Percentiles rank a stretch among this genome's conserved stretches.
Evolutionary conservation across 2,329 filamentous ascomycete species (phyloP).

Genomic region (Cladosporium phlei): DNA sequence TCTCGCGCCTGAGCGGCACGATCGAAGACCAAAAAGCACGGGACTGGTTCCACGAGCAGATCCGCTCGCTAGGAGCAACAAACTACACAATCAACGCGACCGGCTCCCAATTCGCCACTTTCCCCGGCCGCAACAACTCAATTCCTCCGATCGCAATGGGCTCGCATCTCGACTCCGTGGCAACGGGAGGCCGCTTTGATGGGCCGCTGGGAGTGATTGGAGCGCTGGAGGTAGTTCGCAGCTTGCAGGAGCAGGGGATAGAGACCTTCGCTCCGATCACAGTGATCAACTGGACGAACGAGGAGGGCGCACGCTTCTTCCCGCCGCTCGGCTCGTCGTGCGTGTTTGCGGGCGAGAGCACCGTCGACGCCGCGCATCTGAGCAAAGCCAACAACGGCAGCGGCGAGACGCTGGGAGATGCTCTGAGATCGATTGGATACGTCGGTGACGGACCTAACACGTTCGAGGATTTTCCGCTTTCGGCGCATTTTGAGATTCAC

Average conservation of each 20-base stretch:
- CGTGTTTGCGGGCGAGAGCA: conserved; percentile 23
- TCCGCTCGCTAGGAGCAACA: conserved; percentile 20
- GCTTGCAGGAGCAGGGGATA: conserved; percentile 31
- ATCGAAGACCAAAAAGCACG: conserved; percentile 23
- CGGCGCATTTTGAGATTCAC: conserved; percentile 27
- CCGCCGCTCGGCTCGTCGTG: conserved; percentile 18
- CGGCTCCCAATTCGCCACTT: conserved; percentile 25
- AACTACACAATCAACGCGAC: conserved; percentile 26
- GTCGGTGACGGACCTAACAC: conserved; percentile 26
- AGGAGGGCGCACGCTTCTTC: conserved; percentile 24
- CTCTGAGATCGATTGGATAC: conserved; percentile 31
- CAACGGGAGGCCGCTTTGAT: conserved; percentile 21
- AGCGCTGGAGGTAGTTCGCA: conserved; percentile 19
- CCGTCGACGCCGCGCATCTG: conserved; percentile 27
- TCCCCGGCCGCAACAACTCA: conserved; percentile 19
- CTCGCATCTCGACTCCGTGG: conserved; percentile 21
- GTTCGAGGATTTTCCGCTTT: conserved; percentile 22
- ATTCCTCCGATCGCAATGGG: conserved; percentile 28
- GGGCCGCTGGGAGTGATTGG: conserved; percentile 20
- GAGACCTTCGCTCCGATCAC: conserved; percentile 23
- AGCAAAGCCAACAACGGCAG: conserved; percentile 20
- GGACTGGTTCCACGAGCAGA: conserved; percentile 27
- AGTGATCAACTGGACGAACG: conserved; percentile 31
- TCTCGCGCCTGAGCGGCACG: conserved; percentile 18
- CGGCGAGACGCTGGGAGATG: conserved; percentile 25